phyloP scores from a whole-genome alignment of 75 land plant species.

The Adiantum capillusveneris region DNA sequence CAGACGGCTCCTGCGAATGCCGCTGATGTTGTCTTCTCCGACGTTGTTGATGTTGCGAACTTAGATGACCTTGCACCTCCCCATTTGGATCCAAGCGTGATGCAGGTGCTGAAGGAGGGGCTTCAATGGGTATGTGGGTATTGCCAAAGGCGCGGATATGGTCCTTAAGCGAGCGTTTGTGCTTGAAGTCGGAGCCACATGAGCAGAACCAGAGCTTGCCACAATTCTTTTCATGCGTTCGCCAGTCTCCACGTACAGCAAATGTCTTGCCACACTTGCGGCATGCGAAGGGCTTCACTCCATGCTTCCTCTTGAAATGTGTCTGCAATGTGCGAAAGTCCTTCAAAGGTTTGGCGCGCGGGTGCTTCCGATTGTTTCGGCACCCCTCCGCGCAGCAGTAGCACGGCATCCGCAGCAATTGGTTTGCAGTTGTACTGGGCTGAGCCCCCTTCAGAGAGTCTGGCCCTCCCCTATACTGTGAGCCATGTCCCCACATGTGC shows the following conservation, averaged over 20 bases:
- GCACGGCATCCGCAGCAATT: conserved; percentile 44
- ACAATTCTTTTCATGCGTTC: conserved; percentile 58
- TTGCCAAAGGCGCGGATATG: conserved; percentile 45
- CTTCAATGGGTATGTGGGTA: conserved; percentile 24
- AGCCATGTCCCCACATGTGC: conserved; percentile 65
- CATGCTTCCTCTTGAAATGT: conserved; percentile 56
- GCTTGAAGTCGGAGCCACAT: conserved; percentile 59
- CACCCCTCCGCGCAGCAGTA: conserved; percentile 49
- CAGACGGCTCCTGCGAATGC: no score
- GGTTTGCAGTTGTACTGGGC: conserved; percentile 16
- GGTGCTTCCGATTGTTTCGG: conserved; percentile 52
- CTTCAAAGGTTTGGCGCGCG: conserved; percentile 40
- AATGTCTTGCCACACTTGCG: conserved; percentile 43
- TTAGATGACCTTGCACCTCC: no score
- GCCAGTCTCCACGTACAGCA: conserved; percentile 52
- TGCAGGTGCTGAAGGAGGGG: no score
- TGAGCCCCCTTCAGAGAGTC: conserved; percentile 43
- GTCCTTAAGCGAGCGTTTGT: conserved; percentile 49
- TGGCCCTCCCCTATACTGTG: conserved; percentile 45
- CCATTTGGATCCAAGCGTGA: no score
- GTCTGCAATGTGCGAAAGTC: conserved; percentile 54
- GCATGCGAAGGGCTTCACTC: conserved; percentile 42
- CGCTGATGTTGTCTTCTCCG: no score
- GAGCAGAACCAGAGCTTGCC: conserved; percentile 57
- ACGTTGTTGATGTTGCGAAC: no score